Evolutionary conservation across 176 grass and related monocot genomes (phyloP).

Genomic region (Sorghum bicolor): DNA sequence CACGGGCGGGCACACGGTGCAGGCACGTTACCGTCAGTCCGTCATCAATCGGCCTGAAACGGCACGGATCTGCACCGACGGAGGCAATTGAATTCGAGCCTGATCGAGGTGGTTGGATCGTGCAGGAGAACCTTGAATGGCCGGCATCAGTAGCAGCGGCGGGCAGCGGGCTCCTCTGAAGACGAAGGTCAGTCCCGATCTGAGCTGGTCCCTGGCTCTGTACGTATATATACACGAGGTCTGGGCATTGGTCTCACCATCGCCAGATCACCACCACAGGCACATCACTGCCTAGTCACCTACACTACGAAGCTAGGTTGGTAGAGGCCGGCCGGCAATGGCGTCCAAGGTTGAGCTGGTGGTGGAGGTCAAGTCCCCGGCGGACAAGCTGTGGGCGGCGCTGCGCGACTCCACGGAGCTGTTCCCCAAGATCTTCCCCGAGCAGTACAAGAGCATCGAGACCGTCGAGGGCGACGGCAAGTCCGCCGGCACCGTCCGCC

Average conservation of each 20-base stretch:
- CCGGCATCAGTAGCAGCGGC: slow-evolving; percentile 24
- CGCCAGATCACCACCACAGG: not conserved
- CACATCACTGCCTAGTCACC: not conserved
- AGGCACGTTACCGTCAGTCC: not conserved
- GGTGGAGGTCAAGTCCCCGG: slow-evolving; percentile 65
- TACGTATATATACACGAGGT: slow-evolving; percentile 24
- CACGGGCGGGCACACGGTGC: not conserved
- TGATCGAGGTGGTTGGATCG: slow-evolving; percentile 44
- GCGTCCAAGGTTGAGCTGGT: slow-evolving; percentile 63
- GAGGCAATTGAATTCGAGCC: slow-evolving; percentile 37
- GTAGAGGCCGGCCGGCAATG: slow-evolving; percentile 41
- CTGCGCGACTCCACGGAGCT: slow-evolving; percentile 57
- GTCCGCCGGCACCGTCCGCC: slow-evolving; percentile 69
- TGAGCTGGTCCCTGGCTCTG: not conserved
- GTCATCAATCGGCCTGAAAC: not conserved
- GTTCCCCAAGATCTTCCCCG: slow-evolving; percentile 95
- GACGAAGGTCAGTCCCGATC: too few relatives aligned
- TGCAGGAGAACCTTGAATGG: slow-evolving; percentile 32
- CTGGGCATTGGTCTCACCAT: not conserved
- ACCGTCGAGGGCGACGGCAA: slow-evolving; percentile 80
- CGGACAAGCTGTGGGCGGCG: slow-evolving; percentile 75
- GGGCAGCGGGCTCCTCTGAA: not conserved
- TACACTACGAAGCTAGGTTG: not conserved
- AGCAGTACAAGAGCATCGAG: slow-evolving; percentile 89
- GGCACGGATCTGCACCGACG: slow-evolving; percentile 31